Conservation (phyloP, 2,329 filamentous ascomycete species). For the Ceratocystis alfenasii region DNA sequence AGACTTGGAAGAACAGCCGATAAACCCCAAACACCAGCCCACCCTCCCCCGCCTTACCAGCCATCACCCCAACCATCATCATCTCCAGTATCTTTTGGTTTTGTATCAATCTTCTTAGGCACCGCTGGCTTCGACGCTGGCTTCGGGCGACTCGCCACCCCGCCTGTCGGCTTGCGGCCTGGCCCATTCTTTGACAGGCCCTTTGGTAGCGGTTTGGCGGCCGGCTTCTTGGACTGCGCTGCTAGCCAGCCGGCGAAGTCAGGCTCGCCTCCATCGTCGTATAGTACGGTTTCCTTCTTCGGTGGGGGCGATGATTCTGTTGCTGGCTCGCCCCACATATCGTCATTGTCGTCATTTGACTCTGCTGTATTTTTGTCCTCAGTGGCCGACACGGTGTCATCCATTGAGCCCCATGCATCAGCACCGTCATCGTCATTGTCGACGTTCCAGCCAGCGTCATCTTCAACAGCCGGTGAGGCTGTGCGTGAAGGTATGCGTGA, state of each 20-base stretch:
- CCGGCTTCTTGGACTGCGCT: constrained; percentile 61
- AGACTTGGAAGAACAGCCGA: too few species aligned
- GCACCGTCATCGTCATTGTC: constrained; percentile 39
- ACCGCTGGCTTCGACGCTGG: constrained; percentile 27
- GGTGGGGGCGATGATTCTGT: constrained; percentile 22
- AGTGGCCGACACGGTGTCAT: constrained; percentile 40
- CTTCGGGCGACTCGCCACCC: constrained; percentile 5
- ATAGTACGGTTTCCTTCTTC: constrained; percentile 24
- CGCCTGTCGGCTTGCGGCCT: constrained; percentile 32
- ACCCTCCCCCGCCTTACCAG: constrained; percentile 36
- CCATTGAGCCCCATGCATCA: constrained; percentile 66
- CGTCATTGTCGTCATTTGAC: constrained; percentile 26
- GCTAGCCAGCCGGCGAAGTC: constrained; percentile 95
- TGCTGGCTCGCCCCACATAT: constrained; percentile 34
- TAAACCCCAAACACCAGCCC: not conserved
- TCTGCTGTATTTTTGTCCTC: constrained; percentile 22
- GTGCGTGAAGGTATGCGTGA: constrained; percentile 33
- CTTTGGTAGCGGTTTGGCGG: constrained; percentile 62
- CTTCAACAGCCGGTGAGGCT: constrained; percentile 38
- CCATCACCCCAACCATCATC: constrained; percentile 57
- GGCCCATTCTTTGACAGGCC: constrained; percentile 55
- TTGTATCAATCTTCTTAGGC: constrained; percentile 58
- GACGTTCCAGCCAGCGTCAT: constrained; percentile 28
- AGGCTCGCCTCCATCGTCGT: constrained; percentile 69
- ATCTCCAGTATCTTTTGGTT: constrained; percentile 47